Evolutionary conservation across 164 flowering plant species (phyloP).

Genomic region (Vitis cinerea): DNA sequence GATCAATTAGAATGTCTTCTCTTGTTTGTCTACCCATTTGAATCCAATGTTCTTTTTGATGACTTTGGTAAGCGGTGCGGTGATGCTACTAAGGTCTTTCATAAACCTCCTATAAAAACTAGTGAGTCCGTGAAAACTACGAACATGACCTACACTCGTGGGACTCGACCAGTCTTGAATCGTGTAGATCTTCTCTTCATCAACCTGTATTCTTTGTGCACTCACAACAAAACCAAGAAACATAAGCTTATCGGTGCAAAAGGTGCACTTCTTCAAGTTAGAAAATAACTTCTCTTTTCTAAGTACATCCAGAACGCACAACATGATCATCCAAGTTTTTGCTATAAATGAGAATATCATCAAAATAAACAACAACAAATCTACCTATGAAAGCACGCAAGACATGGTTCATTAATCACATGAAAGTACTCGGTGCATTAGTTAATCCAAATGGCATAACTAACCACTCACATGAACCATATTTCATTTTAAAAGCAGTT

Average conservation of each 20-base stretch:
- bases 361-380: background rate
- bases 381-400: background rate
- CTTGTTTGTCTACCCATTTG: too few relatives aligned
- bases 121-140: too few relatives aligned
- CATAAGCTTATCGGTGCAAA: background rate
- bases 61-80: too few relatives aligned
- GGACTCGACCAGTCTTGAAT: background rate
- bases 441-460: too few relatives aligned
- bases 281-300: background rate
- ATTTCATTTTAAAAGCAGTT: background rate
- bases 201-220: too few relatives aligned
- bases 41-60: too few relatives aligned
- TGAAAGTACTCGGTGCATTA: too few relatives aligned
- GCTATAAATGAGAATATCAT: slow-evolving; percentile 1
- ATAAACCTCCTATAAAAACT: background rate
- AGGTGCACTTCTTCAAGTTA: background rate
- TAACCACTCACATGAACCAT: background rate
- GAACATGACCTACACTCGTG: background rate
- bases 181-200: background rate
- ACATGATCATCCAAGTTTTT: background rate
- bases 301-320: background rate
- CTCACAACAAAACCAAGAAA: too few relatives aligned
- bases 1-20: too few relatives aligned
- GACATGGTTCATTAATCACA: background rate
- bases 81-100: background rate